Conservation (phyloP, 2,329 filamentous ascomycete genomes). For the Alternaria dauci region DNA sequence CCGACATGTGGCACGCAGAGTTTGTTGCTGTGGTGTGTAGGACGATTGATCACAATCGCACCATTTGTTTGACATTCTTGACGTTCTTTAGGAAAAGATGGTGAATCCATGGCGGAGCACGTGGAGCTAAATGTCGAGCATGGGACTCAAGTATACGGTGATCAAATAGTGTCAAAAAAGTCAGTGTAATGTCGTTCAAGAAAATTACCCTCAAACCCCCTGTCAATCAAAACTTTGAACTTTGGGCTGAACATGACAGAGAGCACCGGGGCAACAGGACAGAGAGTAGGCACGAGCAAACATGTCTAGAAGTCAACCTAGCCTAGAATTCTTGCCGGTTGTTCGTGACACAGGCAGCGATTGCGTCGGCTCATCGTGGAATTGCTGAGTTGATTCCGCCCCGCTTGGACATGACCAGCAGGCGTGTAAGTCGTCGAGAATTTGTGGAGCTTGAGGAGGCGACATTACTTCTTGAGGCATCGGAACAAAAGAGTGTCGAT, state of each 20-base stretch:
- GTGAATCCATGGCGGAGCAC: background rate
- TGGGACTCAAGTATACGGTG: background rate
- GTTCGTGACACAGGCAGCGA: background rate
- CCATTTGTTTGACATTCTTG: conserved; percentile 4
- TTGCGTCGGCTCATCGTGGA: background rate
- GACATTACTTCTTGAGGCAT: background rate
- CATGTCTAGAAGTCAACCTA: background rate
- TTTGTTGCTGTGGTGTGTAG: background rate
- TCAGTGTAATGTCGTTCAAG: background rate
- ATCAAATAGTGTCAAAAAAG: background rate
- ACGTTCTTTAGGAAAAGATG: background rate
- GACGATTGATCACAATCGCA: conserved; percentile 13
- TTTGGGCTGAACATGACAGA: too few species aligned
- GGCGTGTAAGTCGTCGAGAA: background rate
- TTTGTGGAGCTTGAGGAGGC: background rate
- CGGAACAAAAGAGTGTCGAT: background rate
- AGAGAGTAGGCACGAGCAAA: background rate
- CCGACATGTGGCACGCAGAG: background rate
- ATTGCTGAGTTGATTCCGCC: background rate
- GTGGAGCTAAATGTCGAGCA: background rate
- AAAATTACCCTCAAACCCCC: background rate
- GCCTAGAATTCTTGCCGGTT: background rate
- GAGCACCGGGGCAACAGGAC: background rate
- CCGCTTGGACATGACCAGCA: background rate
- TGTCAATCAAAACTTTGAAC: background rate